Evolutionary conservation across 495 filamentous ascomycete species (phyloP), one percentile per base, ranked within the genome.

Genomic region (Penicillium coffeae): DNA sequence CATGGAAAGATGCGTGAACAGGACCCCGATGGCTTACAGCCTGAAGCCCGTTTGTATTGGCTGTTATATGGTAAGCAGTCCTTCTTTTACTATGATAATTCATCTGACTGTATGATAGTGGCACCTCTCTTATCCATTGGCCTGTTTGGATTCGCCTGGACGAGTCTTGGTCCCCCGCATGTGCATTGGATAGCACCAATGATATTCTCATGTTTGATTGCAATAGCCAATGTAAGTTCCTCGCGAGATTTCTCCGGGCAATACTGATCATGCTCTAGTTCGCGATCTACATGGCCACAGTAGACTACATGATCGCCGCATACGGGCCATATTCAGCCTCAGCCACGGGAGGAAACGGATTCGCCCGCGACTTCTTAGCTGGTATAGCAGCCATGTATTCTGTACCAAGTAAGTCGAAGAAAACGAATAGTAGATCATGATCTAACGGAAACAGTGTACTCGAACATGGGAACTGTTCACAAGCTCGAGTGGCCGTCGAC

Each of bases 221-320:
- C 81, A 10, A 84, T 85, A 45, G 82, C 84, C 13, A 86, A 87
- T 45, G 60, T 61, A 19, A 41, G 21, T n/a, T 10, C 9, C 15
- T 45, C 12, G n/a, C n/a, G n/a, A n/a, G n/a, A n/a, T 22, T 25
- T 42, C 20, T 35, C n/a, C 15, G 19, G n/a, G 14, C 15, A 2
- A 14, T 10, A 30, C 10, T 30, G 10, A 30, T 30, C 4, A 4
- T 19, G 27, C 3, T 14, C 1, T 12, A 63, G 63, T 86, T 84
- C 51, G 70, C 76, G 36, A 86, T 87, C 48, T 86, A 87, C 64
- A 88, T 89, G 85, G 85, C 85, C 1, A 89, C 87, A 0, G 84
- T 90, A 46, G 87, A 91, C 56, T 91, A 91, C 65, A 90, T 90
- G 87, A 82, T 90, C 8, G 83, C 80, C 43, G 73, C 85, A 1